Percentiles rank a stretch among this genome's conserved stretches.
Evolutionary conservation across 192 early-diverging fungal genomes (phyloP).

Genomic region (Mortierella alpina): DNA sequence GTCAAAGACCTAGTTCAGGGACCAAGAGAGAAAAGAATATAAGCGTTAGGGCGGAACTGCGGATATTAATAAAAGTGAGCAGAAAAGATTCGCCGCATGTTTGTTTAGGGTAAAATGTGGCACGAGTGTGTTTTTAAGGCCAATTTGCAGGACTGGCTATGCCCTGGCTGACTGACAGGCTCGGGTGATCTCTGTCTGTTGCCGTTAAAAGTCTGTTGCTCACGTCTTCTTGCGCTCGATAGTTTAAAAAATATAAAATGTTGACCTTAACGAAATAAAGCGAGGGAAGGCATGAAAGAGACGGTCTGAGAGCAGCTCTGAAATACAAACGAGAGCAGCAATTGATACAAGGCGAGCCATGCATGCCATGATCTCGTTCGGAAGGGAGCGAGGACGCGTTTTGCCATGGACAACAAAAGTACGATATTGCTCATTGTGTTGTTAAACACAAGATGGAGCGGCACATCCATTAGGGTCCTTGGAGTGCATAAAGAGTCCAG

Average conservation of each 20-base stretch:
- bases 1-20: conserved; percentile 82
- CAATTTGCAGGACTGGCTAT: not conserved
- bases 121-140: not conserved
- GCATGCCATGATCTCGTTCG: too few species aligned
- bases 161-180: not conserved
- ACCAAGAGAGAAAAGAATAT: not conserved
- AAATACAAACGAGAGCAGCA: conserved; percentile 36
- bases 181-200: too few species aligned
- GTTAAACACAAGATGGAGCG: conserved; percentile 4
- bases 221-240: conserved; percentile 1
- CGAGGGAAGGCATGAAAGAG: too few species aligned
- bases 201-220: too few species aligned
- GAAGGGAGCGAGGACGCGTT: too few species aligned
- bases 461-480: not conserved
- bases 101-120: not conserved
- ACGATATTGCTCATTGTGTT: conserved; percentile 2
- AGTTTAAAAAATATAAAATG: conserved; percentile 17
- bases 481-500: too few species aligned
- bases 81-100: conserved; percentile 2
- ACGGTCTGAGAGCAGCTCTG: conserved; percentile 44
- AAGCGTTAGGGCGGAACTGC: not conserved
- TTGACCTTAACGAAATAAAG: too few species aligned
- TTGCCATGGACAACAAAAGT: not conserved
- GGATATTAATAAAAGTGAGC: not conserved
- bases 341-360: not conserved